Percentiles rank a stretch among this genome's conserved stretches.
Evolutionary conservation across 2,329 filamentous ascomycete genomes (phyloP).

Genomic region (Hypoxylon sp.): DNA sequence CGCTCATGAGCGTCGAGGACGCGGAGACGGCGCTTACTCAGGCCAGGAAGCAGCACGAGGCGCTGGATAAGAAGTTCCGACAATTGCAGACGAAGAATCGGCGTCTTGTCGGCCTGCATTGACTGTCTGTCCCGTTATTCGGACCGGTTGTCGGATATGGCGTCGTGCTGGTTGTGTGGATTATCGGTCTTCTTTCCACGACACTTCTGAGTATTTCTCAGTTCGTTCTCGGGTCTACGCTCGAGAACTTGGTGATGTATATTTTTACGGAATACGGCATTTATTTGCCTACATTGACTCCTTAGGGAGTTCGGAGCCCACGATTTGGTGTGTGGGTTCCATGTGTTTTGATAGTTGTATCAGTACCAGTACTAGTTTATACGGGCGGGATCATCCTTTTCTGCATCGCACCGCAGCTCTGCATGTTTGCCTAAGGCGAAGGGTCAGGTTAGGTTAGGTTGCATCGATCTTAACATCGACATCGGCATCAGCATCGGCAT

Average conservation of each 20-base stretch:
- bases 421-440: not conserved
- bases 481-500: not conserved
- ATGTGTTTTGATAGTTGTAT: slow-evolving; percentile 14
- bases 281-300: slow-evolving; percentile 3
- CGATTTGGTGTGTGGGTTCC: not conserved
- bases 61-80: slow-evolving; percentile 55
- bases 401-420: not conserved
- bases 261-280: slow-evolving; percentile 11
- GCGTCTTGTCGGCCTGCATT: slow-evolving; percentile 52
- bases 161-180: slow-evolving; percentile 23
- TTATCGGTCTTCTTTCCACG: slow-evolving; percentile 21
- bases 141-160: slow-evolving; percentile 33
- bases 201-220: slow-evolving; percentile 14
- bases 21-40: slow-evolving; percentile 68
- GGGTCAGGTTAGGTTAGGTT: not conserved
- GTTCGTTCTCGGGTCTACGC: slow-evolving; percentile 1
- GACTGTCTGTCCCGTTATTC: slow-evolving; percentile 46
- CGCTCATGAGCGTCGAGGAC: slow-evolving; percentile 74
- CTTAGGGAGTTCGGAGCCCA: not conserved
- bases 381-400: not conserved
- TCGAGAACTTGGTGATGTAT: slow-evolving; percentile 1
- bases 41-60: slow-evolving; percentile 55
- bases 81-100: slow-evolving; percentile 53
- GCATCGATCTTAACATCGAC: not conserved
- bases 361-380: slow-evolving; percentile 9